Base-by-base conservation (phyloP, 345 rosid species). In the Boechera stricta region DNA sequence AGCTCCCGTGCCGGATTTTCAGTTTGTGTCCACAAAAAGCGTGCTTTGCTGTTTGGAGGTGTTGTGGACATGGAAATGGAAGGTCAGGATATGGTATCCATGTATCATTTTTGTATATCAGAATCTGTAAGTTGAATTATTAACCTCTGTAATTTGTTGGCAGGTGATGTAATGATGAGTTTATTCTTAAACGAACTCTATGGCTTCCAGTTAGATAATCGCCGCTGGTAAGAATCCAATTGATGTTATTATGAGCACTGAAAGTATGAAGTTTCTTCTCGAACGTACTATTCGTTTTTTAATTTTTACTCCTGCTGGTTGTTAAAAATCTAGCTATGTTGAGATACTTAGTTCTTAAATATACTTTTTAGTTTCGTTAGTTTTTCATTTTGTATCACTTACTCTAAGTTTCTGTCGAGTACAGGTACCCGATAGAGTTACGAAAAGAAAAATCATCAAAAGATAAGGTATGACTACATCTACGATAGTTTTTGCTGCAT, bases 91-190 rank as follows among this genome's bases (percentile, higher is more conserved):
- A 54, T 18, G 54, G 12, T 28, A 13, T 54, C 21, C 24, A 36
- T 18, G 47, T 53, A 10, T 55, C 49, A 10, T 54, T 62, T 70
- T 49, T 58, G 57, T 57, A 51, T 10, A 15, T 18, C 16, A 42
- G 67, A 61, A 49, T 33, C 42, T 51, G 4, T 16, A 33, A 53
- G 9, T 31, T 45, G n/a, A 76, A 5, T 41, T 70, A 54, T 64
- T 59, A 13, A 55, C 65, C 7, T 66, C 33, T 81, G 61, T 71
- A 18, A 36, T 69, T 63, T 41, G 53, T 58, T 67, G 58, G 67
- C 88, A 94, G 98, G 97, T 74, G 98, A 94, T 84, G 86, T 84
- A 18, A 86, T 94, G 87, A 88, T 94, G 95, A 94, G 97, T 88
- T 85, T 92, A 75, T 92, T 94, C 89, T 85, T 92, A 80, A 92